A percentile compares a stretch with the other conserved stretches of the same genome.
These are phyloP conservation scores for Amaranthus palmeri DNA, from an alignment of 148 eudicot species.

Conservation along the genomic window DNA sequence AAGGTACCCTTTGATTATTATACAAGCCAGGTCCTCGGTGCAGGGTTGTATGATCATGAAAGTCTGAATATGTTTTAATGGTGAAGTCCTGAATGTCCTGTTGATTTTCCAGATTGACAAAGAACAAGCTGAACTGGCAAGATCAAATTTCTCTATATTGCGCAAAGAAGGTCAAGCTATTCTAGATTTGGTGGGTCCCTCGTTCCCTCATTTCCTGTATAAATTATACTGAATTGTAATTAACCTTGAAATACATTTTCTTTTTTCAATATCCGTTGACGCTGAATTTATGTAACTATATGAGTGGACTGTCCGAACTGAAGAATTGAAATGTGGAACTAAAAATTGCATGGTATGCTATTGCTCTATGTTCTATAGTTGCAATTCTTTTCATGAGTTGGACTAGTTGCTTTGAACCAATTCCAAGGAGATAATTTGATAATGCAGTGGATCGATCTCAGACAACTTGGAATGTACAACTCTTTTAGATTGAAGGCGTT, in stretches of 20 bases:
- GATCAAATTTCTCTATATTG: slow-evolving; percentile 67
- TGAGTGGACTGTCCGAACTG: background rate
- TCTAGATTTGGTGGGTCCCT: slow-evolving; percentile 68
- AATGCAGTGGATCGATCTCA: background rate
- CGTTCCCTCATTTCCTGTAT: background rate
- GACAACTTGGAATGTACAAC: background rate
- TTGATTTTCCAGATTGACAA: slow-evolving; percentile 61
- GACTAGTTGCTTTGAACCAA: background rate
- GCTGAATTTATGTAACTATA: background rate
- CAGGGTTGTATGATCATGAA: background rate
- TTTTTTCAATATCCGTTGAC: background rate
- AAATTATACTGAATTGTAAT: background rate
- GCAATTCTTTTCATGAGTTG: background rate
- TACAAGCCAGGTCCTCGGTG: background rate
- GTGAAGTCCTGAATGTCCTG: background rate
- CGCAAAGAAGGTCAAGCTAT: slow-evolving; percentile 80
- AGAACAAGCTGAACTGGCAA: slow-evolving; percentile 83
- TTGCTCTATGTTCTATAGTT: background rate
- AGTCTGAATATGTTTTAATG: background rate
- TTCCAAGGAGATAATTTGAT: background rate
- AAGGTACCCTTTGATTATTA: slow-evolving; percentile 42
- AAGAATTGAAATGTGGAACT: background rate
- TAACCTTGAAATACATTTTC: background rate
- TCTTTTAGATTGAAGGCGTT: no score
- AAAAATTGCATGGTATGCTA: background rate